phyloP scores from a whole-genome alignment of 140 eudicot genomes.

The Bidens hawaiensis region DNA sequence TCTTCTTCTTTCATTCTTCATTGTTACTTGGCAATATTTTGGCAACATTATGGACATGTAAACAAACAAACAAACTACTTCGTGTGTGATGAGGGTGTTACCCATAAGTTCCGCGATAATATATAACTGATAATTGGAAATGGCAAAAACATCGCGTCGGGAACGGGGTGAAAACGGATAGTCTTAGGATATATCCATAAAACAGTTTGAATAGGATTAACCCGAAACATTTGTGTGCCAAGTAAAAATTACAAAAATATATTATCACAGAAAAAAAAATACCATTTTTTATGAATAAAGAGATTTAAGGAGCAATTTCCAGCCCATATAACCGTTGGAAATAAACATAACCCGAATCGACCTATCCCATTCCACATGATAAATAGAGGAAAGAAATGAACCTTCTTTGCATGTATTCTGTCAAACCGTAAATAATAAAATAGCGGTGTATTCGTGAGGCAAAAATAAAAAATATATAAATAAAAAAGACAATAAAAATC shows the following conservation, averaged over 20 bases:
- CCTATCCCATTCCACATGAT: background rate
- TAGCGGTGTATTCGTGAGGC: slow-evolving; percentile 78
- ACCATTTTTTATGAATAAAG: background rate
- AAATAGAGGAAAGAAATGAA: slow-evolving; percentile 14
- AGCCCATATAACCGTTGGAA: background rate
- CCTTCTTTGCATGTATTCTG: slow-evolving; percentile 83
- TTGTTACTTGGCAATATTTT: too few relatives aligned
- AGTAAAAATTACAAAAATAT: background rate
- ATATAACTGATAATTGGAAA: background rate
- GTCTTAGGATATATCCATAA: background rate
- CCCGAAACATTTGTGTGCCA: background rate
- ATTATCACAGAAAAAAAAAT: background rate
- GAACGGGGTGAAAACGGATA: background rate
- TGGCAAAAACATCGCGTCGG: background rate
- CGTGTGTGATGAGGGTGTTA: background rate
- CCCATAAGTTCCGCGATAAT: background rate
- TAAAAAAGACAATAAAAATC: too few relatives aligned
- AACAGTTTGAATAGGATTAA: background rate
- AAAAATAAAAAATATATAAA: background rate
- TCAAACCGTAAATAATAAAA: slow-evolving; percentile 80
- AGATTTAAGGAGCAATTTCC: background rate
- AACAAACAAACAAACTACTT: slow-evolving; percentile 3
- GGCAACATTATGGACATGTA: slow-evolving; percentile 5
- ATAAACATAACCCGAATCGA: background rate
- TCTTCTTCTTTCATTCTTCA: too few relatives aligned